These are phyloP conservation scores for Pouteria glomerata DNA, from an alignment of 148 eudicot species.

Conservation along the genomic window DNA sequence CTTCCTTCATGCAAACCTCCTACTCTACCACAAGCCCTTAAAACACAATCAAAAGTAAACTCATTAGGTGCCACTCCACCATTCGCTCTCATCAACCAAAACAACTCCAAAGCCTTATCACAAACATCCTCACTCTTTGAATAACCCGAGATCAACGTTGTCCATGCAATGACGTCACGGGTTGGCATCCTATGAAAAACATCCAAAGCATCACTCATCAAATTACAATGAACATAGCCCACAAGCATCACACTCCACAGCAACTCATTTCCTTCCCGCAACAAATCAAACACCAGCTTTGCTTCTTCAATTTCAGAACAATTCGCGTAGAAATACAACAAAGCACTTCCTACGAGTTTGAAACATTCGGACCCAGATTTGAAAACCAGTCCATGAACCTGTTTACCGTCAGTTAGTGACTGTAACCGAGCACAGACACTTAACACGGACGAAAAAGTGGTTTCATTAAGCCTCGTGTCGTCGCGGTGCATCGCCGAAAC, in stretches of 20 bases:
- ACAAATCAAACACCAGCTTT: constrained; percentile 34
- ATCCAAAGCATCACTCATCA: constrained; percentile 31
- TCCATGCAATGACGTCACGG: constrained; percentile 42
- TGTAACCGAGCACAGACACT: constrained; percentile 34
- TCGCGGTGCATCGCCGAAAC: constrained; percentile 30
- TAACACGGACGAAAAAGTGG: constrained; percentile 26
- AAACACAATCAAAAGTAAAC: constrained; percentile 41
- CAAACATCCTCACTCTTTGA: constrained; percentile 29
- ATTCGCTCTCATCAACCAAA: constrained; percentile 35
- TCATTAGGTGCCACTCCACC: constrained; percentile 38
- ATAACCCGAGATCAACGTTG: constrained; percentile 46
- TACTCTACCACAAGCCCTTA: constrained; percentile 35
- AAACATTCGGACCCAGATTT: constrained; percentile 33
- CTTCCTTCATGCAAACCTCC: constrained; percentile 22
- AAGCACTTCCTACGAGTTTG: constrained; percentile 37
- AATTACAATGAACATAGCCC: constrained; percentile 33
- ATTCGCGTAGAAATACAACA: constrained; percentile 36
- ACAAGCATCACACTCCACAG: constrained; percentile 47
- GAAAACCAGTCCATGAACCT: constrained; percentile 42
- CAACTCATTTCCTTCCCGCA: constrained; percentile 26
- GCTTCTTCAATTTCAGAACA: constrained; percentile 29
- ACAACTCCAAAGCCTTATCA: constrained; percentile 41
- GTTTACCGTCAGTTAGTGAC: constrained; percentile 19
- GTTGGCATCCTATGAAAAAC: constrained; percentile 37
- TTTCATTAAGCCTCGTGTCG: constrained; percentile 27